Evolutionary conservation across 31 red algal species (phyloP).

Genomic region (Endocladia muricata): DNA sequence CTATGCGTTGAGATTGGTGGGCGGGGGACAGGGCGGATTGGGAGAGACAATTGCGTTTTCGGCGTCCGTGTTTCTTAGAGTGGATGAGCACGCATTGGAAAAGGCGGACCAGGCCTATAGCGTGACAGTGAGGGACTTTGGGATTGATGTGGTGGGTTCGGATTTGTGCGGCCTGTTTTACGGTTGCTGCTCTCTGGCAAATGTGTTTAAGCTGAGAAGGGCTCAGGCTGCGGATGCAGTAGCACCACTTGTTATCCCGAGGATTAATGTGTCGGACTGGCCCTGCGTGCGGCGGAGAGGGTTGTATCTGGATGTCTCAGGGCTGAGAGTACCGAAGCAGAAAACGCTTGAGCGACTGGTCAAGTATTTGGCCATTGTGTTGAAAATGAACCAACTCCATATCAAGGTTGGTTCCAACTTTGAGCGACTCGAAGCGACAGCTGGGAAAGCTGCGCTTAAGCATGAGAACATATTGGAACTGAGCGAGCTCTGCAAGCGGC

Average conservation of each 20-base stretch:
- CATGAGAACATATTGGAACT: conserved; percentile 14
- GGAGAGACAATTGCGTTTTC: conserved; percentile 21
- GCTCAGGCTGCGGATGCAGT: neutral
- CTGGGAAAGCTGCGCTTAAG: neutral
- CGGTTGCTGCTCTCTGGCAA: neutral
- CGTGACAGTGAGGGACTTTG: conserved; percentile 16
- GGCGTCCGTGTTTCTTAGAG: conserved; percentile 5
- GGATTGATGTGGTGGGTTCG: conserved; percentile 19
- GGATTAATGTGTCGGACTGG: conserved; percentile 15
- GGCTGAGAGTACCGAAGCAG: neutral
- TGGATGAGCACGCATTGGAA: conserved; percentile 12
- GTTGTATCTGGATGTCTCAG: conserved; percentile 19
- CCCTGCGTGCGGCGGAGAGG: conserved; percentile 1
- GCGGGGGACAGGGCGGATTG: conserved; percentile 26
- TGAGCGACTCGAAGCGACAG: conserved; percentile 1
- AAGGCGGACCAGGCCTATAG: conserved; percentile 11
- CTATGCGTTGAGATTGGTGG: neutral
- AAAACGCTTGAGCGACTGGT: neutral
- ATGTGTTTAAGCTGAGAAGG: conserved; percentile 1
- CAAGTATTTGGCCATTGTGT: neutral
- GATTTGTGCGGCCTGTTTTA: conserved; percentile 20
- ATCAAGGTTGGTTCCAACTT: conserved; percentile 18
- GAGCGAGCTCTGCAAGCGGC: neutral
- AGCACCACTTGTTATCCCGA: conserved; percentile 17
- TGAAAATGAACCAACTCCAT: conserved; percentile 32